Conservation (phyloP, 108 stramenopile genomes). For the Nitzschia sp. region DNA sequence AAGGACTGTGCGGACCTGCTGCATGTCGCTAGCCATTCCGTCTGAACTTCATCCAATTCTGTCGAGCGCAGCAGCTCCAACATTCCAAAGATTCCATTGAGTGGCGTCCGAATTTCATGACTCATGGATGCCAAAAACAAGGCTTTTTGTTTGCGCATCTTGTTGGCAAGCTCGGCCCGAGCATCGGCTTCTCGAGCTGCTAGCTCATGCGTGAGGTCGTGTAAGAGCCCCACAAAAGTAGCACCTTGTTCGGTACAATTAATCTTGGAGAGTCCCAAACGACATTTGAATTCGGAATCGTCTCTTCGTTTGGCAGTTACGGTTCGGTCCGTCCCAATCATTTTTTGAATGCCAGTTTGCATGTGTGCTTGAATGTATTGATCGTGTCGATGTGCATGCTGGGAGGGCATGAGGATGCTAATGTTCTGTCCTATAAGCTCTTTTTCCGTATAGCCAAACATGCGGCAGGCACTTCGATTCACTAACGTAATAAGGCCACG, state of each 20-base stretch:
- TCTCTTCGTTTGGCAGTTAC: slow-evolving; percentile 46
- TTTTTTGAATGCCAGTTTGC: slow-evolving; percentile 40
- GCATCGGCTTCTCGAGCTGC: slow-evolving; percentile 17
- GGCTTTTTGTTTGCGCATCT: slow-evolving; percentile 16
- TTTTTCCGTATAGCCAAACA: slow-evolving; percentile 42
- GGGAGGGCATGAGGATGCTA: slow-evolving; percentile 43
- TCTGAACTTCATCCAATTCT: slow-evolving; percentile 35
- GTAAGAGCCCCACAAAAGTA: slow-evolving; percentile 45
- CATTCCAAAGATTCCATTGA: slow-evolving; percentile 67
- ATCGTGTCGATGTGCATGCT: slow-evolving; percentile 40
- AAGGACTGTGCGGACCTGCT: slow-evolving; percentile 25
- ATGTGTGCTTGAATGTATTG: slow-evolving; percentile 38
- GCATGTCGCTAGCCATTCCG: slow-evolving; percentile 29
- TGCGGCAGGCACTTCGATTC: slow-evolving; percentile 40
- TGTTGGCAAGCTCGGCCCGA: slow-evolving; percentile 18
- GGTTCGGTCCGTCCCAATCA: slow-evolving; percentile 48
- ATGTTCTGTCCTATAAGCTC: slow-evolving; percentile 52
- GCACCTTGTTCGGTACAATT: slow-evolving; percentile 19
- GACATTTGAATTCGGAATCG: slow-evolving; percentile 42
- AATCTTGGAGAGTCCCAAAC: slow-evolving; percentile 38
- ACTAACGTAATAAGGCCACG: slow-evolving; percentile 38
- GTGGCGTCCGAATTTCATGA: slow-evolving; percentile 57
- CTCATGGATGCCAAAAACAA: slow-evolving; percentile 44
- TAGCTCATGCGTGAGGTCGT: slow-evolving; percentile 32
- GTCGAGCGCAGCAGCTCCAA: slow-evolving; percentile 48